Conservation (phyloP, 768 basidiomycete species). For the Macrolepiota dolichaula region DNA sequence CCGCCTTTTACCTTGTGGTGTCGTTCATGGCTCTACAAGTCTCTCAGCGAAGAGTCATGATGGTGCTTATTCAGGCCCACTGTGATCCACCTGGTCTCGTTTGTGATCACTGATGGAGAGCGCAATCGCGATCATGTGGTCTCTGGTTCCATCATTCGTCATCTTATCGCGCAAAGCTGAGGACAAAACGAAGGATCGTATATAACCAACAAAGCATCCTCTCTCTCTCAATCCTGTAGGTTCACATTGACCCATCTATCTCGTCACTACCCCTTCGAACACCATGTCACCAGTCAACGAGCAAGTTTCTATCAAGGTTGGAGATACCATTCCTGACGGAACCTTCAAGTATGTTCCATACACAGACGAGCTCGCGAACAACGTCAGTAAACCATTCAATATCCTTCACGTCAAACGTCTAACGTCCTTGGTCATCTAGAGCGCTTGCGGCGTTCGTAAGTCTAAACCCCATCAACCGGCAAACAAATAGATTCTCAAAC, state of each 20-base stretch:
- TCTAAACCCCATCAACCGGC: constrained; percentile 6
- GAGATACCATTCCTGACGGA: constrained; percentile 35
- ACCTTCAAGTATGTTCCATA: constrained; percentile 57
- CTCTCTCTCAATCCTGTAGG: neutral
- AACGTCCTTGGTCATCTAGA: constrained; percentile 27
- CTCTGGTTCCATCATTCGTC: neutral
- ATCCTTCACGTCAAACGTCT: constrained; percentile 10
- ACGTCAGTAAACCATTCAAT: constrained; percentile 32
- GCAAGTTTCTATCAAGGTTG: constrained; percentile 32
- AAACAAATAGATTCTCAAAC: neutral
- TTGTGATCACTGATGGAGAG: too few species aligned
- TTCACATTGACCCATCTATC: neutral
- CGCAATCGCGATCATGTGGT: neutral
- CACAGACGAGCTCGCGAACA: constrained; percentile 57
- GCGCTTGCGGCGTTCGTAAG: constrained; percentile 66
- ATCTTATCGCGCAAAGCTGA: neutral
- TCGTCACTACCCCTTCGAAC: constrained; percentile 4
- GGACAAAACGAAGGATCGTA: neutral
- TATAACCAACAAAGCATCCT: neutral
- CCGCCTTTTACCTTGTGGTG: neutral
- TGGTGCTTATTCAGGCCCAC: too few species aligned
- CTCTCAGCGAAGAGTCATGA: too few species aligned
- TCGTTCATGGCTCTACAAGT: neutral
- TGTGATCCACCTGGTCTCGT: too few species aligned
- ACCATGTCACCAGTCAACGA: constrained; percentile 9